phyloP scores from a whole-genome alignment of 306 rosid genomes.

The Neltuma alba region DNA sequence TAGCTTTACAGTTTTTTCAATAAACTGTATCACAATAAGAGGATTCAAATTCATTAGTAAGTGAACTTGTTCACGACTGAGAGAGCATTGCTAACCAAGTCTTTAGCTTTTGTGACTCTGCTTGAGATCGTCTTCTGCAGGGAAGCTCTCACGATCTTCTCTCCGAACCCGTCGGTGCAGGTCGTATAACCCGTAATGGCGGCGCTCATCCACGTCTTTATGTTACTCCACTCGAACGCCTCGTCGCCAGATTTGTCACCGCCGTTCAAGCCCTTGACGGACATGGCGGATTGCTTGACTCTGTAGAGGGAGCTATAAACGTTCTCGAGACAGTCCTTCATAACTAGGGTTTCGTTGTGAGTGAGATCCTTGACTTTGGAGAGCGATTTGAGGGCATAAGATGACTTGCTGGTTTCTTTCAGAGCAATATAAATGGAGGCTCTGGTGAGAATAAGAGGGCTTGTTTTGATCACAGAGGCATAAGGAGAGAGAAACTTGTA shows the following conservation, averaged over 20 bases:
- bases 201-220: constrained; percentile 60
- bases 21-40: neutral
- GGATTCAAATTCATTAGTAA: neutral
- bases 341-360: constrained; percentile 19
- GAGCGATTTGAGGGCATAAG: neutral
- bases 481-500: constrained; percentile 45
- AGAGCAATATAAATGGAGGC: constrained; percentile 32
- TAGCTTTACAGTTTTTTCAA: neutral
- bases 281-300: constrained; percentile 31
- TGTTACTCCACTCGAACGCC: constrained; percentile 30
- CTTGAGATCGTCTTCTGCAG: constrained; percentile 34
- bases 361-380: constrained; percentile 26
- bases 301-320: constrained; percentile 23
- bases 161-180: constrained; percentile 51
- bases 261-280: constrained; percentile 27
- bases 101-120: neutral
- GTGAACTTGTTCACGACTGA: constrained; percentile 33
- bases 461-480: constrained; percentile 39
- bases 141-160: constrained; percentile 23
- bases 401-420: constrained; percentile 25
- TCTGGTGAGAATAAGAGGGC: constrained; percentile 35
- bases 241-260: neutral
- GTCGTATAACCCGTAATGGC: constrained; percentile 46
- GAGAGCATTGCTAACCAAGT: constrained; percentile 41
- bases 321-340: constrained; percentile 47